Percentiles rank a stretch among this genome's conserved stretches.
These are phyloP conservation scores for Plantago coronopus DNA, from an alignment of 305 asterid species.

Conservation along the genomic window DNA sequence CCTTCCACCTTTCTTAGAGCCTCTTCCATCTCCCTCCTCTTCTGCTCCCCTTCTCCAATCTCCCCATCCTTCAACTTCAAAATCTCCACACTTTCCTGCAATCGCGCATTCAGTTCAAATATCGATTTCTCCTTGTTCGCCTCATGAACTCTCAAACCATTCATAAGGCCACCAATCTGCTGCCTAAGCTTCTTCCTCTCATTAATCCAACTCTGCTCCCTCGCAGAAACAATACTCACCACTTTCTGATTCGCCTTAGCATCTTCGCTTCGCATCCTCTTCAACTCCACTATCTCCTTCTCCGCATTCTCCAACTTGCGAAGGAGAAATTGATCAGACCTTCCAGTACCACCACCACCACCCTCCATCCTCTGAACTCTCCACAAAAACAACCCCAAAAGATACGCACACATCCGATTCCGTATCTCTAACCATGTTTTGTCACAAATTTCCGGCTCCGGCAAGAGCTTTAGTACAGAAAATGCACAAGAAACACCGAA, in stretches of 20 bases:
- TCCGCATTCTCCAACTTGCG: conserved; percentile 50
- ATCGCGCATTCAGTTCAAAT: conserved; percentile 45
- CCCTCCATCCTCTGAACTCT: conserved; percentile 42
- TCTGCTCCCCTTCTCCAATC: conserved; percentile 43
- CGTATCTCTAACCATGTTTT: conserved; percentile 52
- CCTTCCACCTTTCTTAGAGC: conserved; percentile 42
- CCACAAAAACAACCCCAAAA: conserved; percentile 65
- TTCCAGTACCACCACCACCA: conserved; percentile 11
- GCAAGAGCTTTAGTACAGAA: conserved; percentile 51
- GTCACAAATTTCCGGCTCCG: conserved; percentile 47
- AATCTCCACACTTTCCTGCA: conserved; percentile 43
- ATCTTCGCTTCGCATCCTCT: conserved; percentile 68
- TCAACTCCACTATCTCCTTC: conserved; percentile 46
- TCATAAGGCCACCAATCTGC: conserved; percentile 61
- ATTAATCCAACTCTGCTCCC: conserved; percentile 73
- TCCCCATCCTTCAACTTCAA: conserved; percentile 51
- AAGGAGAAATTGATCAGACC: conserved; percentile 37
- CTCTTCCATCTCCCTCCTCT: conserved; percentile 46
- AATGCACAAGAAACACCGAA: conserved; percentile 80
- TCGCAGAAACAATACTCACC: conserved; percentile 65
- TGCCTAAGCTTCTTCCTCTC: conserved; percentile 71
- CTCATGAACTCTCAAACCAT: conserved; percentile 52
- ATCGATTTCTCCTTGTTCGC: conserved; percentile 32
- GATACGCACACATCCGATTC: conserved; percentile 59
- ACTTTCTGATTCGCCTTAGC: conserved; percentile 89